Percentiles rank a stretch among this genome's conserved stretches.
phyloP scores from a whole-genome alignment of 495 filamentous ascomycete species.

The Hypoxylon lenormandii region DNA sequence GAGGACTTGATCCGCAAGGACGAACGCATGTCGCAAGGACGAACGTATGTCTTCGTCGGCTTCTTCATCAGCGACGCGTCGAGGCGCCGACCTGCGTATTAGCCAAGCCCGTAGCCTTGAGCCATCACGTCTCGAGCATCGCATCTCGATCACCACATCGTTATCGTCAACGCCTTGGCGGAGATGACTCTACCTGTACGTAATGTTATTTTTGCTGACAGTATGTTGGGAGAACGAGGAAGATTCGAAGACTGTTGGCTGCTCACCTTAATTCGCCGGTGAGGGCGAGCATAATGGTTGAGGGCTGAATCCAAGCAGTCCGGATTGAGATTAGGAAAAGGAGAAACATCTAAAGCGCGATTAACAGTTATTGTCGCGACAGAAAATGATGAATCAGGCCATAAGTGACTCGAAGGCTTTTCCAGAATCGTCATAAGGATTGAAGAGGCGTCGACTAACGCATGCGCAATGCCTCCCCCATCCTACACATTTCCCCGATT shows the following conservation, averaged over 20 bases:
- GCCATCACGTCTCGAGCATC: too few relatives aligned
- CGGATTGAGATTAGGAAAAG: background rate
- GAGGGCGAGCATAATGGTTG: background rate
- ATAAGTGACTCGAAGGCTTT: background rate
- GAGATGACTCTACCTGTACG: too few relatives aligned
- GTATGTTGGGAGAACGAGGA: too few relatives aligned
- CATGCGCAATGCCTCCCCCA: background rate
- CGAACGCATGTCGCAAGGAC: too few relatives aligned
- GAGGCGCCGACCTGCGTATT: too few relatives aligned
- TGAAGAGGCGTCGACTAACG: background rate
- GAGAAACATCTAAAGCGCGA: background rate
- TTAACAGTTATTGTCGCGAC: background rate
- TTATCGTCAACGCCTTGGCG: too few relatives aligned
- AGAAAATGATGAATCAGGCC: background rate
- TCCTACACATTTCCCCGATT: conserved; percentile 1
- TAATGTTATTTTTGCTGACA: too few relatives aligned
- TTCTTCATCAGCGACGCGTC: too few relatives aligned
- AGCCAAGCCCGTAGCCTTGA: too few relatives aligned
- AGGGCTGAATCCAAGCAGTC: background rate
- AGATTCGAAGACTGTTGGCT: background rate
- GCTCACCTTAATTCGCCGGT: background rate
- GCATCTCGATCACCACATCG: too few relatives aligned
- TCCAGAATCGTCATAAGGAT: background rate
- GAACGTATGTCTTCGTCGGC: too few relatives aligned
- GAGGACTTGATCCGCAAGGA: too few relatives aligned